Evolutionary conservation across 2,329 filamentous ascomycete species (phyloP).

Genomic region (Bipolaris sorokiniana): DNA sequence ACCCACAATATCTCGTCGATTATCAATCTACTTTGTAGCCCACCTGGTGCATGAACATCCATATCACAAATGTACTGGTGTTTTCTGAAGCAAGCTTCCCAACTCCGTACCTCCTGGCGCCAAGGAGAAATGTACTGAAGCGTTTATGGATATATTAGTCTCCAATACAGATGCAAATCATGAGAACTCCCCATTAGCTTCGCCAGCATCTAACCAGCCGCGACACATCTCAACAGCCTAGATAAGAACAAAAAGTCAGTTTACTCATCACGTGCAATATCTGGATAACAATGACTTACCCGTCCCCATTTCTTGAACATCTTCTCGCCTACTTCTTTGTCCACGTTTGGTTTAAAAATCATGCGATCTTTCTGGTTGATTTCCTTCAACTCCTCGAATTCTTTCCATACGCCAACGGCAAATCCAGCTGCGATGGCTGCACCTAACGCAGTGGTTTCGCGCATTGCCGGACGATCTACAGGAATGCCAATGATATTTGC

Average conservation of each 20-base stretch:
- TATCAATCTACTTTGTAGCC: background rate
- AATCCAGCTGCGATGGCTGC: slow-evolving; percentile 90
- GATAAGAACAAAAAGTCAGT: slow-evolving; percentile 9
- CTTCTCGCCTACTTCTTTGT: slow-evolving; percentile 61
- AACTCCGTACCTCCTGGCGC: background rate
- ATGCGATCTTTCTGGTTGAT: slow-evolving; percentile 74
- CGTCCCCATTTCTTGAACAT: slow-evolving; percentile 76
- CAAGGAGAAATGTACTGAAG: slow-evolving; percentile 20
- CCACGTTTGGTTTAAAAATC: slow-evolving; percentile 72
- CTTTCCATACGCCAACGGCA: slow-evolving; percentile 77
- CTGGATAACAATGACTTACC: slow-evolving; percentile 18
- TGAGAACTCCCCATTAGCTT: slow-evolving; percentile 43
- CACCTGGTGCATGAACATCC: background rate
- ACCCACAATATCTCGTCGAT: background rate
- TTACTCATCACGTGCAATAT: background rate
- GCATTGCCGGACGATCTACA: slow-evolving; percentile 84
- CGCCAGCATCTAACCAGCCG: slow-evolving; percentile 67
- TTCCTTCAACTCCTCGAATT: slow-evolving; percentile 73
- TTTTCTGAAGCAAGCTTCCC: background rate
- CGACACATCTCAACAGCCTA: slow-evolving; percentile 76
- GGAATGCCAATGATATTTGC: slow-evolving; percentile 84
- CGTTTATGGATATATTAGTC: slow-evolving; percentile 32
- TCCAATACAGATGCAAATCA: slow-evolving; percentile 33
- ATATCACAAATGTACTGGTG: background rate
- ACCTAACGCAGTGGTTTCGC: slow-evolving; percentile 86